A percentile compares a stretch with the other conserved stretches of the same genome.
phyloP scores from a whole-genome alignment of 2,329 filamentous ascomycete species.

The Esteya vermicola region DNA sequence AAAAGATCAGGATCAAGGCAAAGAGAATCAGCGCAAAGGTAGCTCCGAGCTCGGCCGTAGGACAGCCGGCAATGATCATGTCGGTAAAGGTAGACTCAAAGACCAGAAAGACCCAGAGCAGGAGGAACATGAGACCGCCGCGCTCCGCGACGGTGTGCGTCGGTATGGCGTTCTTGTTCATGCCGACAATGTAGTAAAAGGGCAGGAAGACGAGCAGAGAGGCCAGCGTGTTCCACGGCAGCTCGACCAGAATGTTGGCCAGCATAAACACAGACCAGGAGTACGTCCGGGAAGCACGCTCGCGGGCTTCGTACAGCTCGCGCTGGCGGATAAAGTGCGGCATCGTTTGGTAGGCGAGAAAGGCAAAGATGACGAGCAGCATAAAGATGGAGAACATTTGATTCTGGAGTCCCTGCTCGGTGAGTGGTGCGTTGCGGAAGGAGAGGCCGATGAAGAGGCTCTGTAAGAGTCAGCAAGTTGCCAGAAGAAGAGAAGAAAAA shows the following conservation, averaged over 20 bases:
- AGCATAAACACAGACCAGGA: constrained; percentile 53
- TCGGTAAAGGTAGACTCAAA: constrained; percentile 59
- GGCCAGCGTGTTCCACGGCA: constrained; percentile 43
- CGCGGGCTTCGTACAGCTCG: constrained; percentile 51
- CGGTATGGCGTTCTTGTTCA: constrained; percentile 50
- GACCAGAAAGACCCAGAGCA: constrained; percentile 63
- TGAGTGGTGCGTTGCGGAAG: constrained; percentile 42
- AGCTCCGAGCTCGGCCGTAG: constrained; percentile 54
- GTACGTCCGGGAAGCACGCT: constrained; percentile 50
- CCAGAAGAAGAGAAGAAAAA: background rate
- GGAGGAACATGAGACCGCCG: constrained; percentile 65
- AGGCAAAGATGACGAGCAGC: constrained; percentile 48
- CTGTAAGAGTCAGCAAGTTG: constrained; percentile 13
- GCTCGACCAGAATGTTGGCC: constrained; percentile 50
- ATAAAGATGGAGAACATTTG: constrained; percentile 45
- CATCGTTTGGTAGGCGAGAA: constrained; percentile 46
- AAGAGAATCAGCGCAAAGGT: constrained; percentile 46
- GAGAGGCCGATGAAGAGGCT: constrained; percentile 51
- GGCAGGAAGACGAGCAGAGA: constrained; percentile 38
- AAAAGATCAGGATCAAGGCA: constrained; percentile 43
- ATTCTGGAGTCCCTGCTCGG: constrained; percentile 48
- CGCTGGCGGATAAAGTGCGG: constrained; percentile 53
- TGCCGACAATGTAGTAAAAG: constrained; percentile 49
- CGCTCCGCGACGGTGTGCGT: constrained; percentile 50
- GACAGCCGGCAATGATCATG: constrained; percentile 52